These are phyloP conservation scores for Aspergillus sp. DNA, from an alignment of 2,329 filamentous ascomycete genomes.

Conservation along the genomic window DNA sequence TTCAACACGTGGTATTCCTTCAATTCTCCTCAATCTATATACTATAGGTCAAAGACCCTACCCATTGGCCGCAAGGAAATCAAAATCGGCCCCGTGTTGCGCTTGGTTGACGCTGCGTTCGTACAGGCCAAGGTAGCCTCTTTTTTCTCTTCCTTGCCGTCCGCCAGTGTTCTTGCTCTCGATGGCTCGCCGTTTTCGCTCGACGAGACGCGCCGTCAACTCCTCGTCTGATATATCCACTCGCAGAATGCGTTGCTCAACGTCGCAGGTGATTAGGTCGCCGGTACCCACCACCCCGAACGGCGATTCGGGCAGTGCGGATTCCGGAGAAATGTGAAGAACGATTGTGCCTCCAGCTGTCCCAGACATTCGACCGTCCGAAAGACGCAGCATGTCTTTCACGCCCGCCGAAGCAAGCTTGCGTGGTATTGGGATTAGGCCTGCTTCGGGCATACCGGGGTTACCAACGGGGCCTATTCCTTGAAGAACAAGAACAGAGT, in stretches of 20 bases:
- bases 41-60: background rate
- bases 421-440: slow-evolving; percentile 51
- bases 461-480: slow-evolving; percentile 53
- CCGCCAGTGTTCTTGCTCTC: background rate
- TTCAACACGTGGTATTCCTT: no score
- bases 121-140: slow-evolving; percentile 43
- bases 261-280: slow-evolving; percentile 49
- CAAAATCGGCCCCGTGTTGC: slow-evolving; percentile 43
- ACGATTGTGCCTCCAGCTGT: slow-evolving; percentile 57
- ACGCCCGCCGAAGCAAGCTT: slow-evolving; percentile 50
- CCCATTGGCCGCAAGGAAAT: slow-evolving; percentile 31
- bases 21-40: background rate
- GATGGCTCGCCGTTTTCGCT: background rate
- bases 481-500: slow-evolving; percentile 50
- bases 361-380: slow-evolving; percentile 56
- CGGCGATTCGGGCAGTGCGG: slow-evolving; percentile 46
- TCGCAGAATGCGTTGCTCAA: slow-evolving; percentile 42
- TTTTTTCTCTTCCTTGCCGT: slow-evolving; percentile 23
- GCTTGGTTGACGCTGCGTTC: slow-evolving; percentile 44
- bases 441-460: slow-evolving; percentile 55
- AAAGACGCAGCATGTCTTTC: slow-evolving; percentile 54
- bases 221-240: slow-evolving; percentile 45
- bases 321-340: slow-evolving; percentile 55
- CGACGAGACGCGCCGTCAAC: slow-evolving; percentile 39
- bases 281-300: slow-evolving; percentile 51